Base-by-base conservation (phyloP, 495 filamentous ascomycete genomes). In the Lepraria neglecta region DNA sequence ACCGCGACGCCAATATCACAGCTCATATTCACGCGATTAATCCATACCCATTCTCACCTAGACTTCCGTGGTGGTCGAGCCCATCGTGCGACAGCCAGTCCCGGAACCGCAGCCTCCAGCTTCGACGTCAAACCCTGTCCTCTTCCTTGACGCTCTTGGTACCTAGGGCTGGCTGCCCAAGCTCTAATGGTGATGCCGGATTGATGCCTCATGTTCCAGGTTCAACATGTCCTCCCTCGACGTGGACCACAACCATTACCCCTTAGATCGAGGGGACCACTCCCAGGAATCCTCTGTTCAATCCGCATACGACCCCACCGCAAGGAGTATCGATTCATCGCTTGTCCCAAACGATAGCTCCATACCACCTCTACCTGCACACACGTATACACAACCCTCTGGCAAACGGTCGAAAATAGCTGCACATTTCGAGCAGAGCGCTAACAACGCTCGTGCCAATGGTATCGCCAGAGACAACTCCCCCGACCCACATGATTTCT, bases 401-500 rank as follows among this genome's bases (percentile, higher is more conserved):
- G 52, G 67, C 45, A 71, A 71, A 52, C 65, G 61, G 58, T 63
- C 65, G 14, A 65, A 65, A 56, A 62, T 64, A 46, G 70, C 69
- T 51, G 64, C 70, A 56, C 71, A 65, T 45, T 54, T 71, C 27
- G 63, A 60, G 21, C 54, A 60, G 1, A 59, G 54, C 50, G n/a
- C 45, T 33, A 56, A 64, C 15, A 64, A 62, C 43, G 31, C 57
- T 52, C 42, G 62, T 51, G 38, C 60, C 51, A 62, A 62, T 43
- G 61, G 54, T 31, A 42, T 42, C 6, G 46, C 40, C 33, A 65
- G 71, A 38, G 71, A 71, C 59, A 61, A 69, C 30, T 80, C 77
- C 33, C 74, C 79, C 42, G 77, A 83, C 66, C 80, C 79, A 17
- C 78, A 78, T 69, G 79, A 81, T 15, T 82, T 74, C 67, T 83